Conservation (phyloP, 495 filamentous ascomycete genomes). For the Penicillium bialowiezense region DNA sequence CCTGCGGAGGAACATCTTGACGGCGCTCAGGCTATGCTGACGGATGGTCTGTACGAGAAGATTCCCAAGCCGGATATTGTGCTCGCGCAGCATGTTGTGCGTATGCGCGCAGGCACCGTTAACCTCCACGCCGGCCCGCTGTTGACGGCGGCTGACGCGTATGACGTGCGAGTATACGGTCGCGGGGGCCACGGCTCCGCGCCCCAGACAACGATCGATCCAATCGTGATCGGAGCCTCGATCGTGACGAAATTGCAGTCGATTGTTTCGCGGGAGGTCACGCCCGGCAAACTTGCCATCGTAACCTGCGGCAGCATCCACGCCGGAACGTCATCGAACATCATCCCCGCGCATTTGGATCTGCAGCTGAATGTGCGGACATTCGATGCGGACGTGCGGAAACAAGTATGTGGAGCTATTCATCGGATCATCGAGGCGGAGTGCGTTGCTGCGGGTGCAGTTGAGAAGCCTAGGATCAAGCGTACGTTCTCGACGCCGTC, state of each 20-base stretch:
- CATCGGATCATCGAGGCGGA: constrained; percentile 55
- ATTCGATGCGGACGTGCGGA: constrained; percentile 34
- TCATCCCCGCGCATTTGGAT: constrained; percentile 49
- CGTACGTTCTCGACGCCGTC: constrained; percentile 40
- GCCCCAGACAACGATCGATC: constrained; percentile 55
- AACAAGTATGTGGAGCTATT: constrained; percentile 42
- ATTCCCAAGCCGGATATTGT: constrained; percentile 50
- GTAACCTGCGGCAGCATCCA: constrained; percentile 53
- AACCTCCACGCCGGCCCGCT: constrained; percentile 24
- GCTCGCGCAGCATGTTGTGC: constrained; percentile 57
- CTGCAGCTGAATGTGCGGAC: constrained; percentile 51
- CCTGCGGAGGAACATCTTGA: constrained; percentile 56
- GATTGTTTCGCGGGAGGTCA: constrained; percentile 52
- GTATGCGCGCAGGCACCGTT: constrained; percentile 41
- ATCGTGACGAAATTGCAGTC: constrained; percentile 55
- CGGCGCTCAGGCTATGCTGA: constrained; percentile 59
- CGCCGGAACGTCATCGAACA: constrained; percentile 51
- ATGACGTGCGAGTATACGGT: constrained; percentile 46
- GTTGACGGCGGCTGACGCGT: constrained; percentile 39
- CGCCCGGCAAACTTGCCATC: constrained; percentile 50
- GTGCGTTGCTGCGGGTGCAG: constrained; percentile 40
- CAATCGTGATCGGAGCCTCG: constrained; percentile 50
- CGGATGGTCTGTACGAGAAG: constrained; percentile 57
- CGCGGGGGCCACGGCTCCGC: constrained; percentile 51
- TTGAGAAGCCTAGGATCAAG: constrained; percentile 37